phyloP scores from a whole-genome alignment of 192 early-diverging fungal genomes.

The Podila clonocystis region DNA sequence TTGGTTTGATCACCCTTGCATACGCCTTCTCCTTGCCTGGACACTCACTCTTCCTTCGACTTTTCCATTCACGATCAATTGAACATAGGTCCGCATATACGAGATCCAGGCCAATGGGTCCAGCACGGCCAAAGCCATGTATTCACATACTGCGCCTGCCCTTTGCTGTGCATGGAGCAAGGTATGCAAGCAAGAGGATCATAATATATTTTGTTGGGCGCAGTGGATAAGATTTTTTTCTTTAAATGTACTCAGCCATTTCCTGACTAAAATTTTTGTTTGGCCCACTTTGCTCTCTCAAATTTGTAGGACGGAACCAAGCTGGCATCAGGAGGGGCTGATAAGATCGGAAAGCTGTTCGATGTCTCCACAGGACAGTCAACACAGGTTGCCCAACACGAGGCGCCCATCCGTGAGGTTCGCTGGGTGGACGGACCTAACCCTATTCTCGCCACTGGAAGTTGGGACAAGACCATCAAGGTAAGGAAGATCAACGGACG shows the following conservation, averaged over 20 bases:
- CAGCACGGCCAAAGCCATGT: constrained; percentile 81
- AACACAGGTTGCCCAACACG: constrained; percentile 87
- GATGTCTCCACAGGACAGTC: constrained; percentile 87
- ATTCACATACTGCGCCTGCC: constrained; percentile 84
- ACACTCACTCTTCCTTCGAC: not conserved
- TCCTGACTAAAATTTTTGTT: not conserved
- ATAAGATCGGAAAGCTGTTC: constrained; percentile 88
- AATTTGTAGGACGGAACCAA: constrained; percentile 87
- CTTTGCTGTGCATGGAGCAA: constrained; percentile 89
- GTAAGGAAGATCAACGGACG: not conserved
- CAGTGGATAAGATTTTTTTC: constrained; percentile 2
- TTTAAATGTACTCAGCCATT: constrained; percentile 2
- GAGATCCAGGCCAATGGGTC: constrained; percentile 84
- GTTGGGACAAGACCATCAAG: constrained; percentile 95
- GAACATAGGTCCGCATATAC: constrained; percentile 89
- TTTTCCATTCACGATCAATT: too few relatives aligned
- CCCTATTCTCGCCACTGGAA: constrained; percentile 83
- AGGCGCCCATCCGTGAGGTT: constrained; percentile 86
- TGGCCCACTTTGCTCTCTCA: not conserved
- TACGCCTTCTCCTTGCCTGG: not conserved
- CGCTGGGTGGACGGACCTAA: constrained; percentile 70
- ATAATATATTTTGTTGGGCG: constrained; percentile 3
- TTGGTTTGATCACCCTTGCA: not conserved
- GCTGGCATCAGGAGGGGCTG: constrained; percentile 88
- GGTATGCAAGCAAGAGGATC: constrained; percentile 48